Base-by-base conservation (phyloP, 2,329 filamentous ascomycete genomes). In the Aspergillus spinulosporus region DNA sequence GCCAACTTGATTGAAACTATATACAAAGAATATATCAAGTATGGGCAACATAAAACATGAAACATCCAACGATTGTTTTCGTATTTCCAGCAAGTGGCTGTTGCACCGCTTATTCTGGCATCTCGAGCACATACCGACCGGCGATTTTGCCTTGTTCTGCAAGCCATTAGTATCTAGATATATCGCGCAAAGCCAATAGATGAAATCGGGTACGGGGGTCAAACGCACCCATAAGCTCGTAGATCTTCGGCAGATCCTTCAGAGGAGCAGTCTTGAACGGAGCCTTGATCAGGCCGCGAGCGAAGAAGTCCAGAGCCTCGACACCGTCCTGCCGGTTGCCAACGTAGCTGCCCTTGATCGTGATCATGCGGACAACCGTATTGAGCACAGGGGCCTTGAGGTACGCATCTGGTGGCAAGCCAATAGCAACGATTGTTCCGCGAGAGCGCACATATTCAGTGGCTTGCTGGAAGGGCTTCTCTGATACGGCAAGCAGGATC, bases 381-480 rank as follows among this genome's bases (percentile, higher is more conserved):
- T 92, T 86, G 71, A 96, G 92, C 55, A 96, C 90, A 37, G 89
- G 88, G 1, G 91, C 90, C 65, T 82, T 84, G 60, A 96, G 82
- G 86, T 82, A 31, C 89, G 87, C 3, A 12, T 47, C 52, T 0
- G 44, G 45, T 3, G 92, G 92, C 28, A 96, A 80, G 69, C 92
- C 92, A 68, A 96, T 92, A 76, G 89, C 92, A 59, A 96, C 82
- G 67, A 96, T 88, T 44, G 85, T 84, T 56, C 92, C 92, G 58
- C 86, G 84, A 53, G 90, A 83, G 55, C 92, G 88, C 61, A 96
- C 88, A 75, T 96, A 96, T 76, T 62, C 49, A 3, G 53, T 45
- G 8, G 92, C 92, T 78, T 96, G 91, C 78, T 96, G 90, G 85
- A 96, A 96, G 46, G 92, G 92, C 80, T 87, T 89, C 82, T 96